These are phyloP conservation scores for Drechmeria coniospora DNA, from an alignment of 2,329 filamentous ascomycete genomes.

Conservation along the genomic window DNA sequence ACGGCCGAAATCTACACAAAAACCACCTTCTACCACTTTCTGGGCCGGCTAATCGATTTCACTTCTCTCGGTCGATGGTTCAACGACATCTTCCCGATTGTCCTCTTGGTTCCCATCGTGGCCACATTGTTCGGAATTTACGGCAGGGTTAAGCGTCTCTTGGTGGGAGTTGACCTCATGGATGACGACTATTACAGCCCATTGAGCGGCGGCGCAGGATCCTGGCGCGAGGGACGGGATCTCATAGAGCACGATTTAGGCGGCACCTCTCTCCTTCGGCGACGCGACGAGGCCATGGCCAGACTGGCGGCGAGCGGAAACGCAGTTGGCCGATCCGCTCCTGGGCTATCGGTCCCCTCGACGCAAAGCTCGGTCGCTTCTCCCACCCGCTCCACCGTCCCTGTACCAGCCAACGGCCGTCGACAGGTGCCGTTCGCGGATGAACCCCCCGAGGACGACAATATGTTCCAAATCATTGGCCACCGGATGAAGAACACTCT, in stretches of 20 bases:
- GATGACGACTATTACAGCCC: slow-evolving; percentile 56
- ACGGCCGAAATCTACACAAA: slow-evolving; percentile 54
- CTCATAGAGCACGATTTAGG: slow-evolving; percentile 78
- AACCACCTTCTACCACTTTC: slow-evolving; percentile 76
- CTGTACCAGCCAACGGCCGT: slow-evolving; percentile 11
- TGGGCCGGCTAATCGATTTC: slow-evolving; percentile 69
- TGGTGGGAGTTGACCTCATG: slow-evolving; percentile 60
- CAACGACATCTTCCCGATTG: slow-evolving; percentile 73
- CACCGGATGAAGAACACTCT: slow-evolving; percentile 86
- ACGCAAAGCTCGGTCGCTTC: slow-evolving; percentile 18
- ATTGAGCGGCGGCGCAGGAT: slow-evolving; percentile 56
- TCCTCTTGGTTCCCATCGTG: slow-evolving; percentile 71
- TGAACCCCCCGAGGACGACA: slow-evolving; percentile 54
- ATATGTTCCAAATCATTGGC: slow-evolving; percentile 69
- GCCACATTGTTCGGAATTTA: slow-evolving; percentile 86
- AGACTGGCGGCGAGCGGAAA: slow-evolving; percentile 14
- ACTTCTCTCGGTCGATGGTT: slow-evolving; percentile 74
- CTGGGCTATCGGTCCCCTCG: slow-evolving; percentile 32
- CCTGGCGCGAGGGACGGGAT: slow-evolving; percentile 82
- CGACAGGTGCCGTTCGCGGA: slow-evolving; percentile 19
- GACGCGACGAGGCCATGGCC: slow-evolving; percentile 27
- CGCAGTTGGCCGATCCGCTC: slow-evolving; percentile 20
- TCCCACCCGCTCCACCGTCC: slow-evolving; percentile 26
- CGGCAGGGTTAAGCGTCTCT: slow-evolving; percentile 62
- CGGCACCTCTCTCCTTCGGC: slow-evolving; percentile 40